Evolutionary conservation across 2,329 filamentous ascomycete species (phyloP), one percentile per base, ranked within the genome.

Genomic region (Blastomyces parvus): DNA sequence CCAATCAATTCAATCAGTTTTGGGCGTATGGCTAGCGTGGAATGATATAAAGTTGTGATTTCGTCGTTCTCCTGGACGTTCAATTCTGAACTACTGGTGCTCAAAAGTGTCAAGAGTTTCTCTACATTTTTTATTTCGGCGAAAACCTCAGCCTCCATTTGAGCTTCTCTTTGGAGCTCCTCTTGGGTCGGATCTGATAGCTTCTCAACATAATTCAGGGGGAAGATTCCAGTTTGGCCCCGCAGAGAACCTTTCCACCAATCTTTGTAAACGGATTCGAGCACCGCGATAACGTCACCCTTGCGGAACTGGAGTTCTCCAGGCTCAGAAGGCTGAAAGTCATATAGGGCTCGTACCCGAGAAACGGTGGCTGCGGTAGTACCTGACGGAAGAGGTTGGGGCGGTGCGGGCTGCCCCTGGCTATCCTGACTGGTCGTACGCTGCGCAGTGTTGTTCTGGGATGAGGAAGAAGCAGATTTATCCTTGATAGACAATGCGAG

Each of bases 1-100:
- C 95, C 94, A 74, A 99, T 99, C 59, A 99, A 80, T 79, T 97
- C 95, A 74, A 99, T 97, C 66, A 99, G 80, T 79, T 99, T 99
- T 14, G 94, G 94, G 40, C 94, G 85, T 71, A 99, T 99, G 3
- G 92, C 90, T 67, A 97, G 78, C 0, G 94, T 97, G 67, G 92
- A 91, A 73, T 99, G 92, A 72, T 99, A 99, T 42, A 88, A 70
- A 82, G 83, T 84, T 61, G 91, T 96, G 66, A 99, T 97, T 79
- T 99, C 94, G 75, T 99, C 94, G 67, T 96, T 97, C 69, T 97
- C 94, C 72, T 95, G 88, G 63, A 92, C 88, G 68, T 91, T 88
- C 38, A 89, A 83, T 55, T 87, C 87, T 36, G 87, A 86, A 72
- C 88, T 89, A 52, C 89, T 91, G 14, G 93, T 91, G 78, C 94